Evolutionary conservation across 2,329 filamentous ascomycete genomes (phyloP).

Genomic region (Aspergillus latus): DNA sequence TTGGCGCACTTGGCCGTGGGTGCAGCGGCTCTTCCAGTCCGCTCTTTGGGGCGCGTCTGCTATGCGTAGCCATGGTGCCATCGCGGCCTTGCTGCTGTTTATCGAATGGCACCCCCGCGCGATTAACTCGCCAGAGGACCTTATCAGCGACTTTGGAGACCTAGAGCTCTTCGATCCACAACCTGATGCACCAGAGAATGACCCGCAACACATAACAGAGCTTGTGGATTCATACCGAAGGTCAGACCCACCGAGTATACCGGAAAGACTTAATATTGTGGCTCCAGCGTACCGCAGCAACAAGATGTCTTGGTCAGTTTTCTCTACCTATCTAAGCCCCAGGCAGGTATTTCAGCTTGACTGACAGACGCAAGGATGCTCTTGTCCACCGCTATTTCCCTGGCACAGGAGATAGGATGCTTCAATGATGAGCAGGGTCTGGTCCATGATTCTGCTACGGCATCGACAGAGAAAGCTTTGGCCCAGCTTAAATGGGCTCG

Average conservation of each 20-base stretch:
- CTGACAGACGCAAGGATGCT: slow-evolving; percentile 8
- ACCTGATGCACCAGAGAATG: neutral
- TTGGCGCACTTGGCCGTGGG: slow-evolving; percentile 10
- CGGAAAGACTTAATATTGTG: slow-evolving; percentile 5
- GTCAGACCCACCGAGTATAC: neutral
- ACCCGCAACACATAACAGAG: no score
- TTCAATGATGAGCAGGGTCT: neutral
- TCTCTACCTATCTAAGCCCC: no score
- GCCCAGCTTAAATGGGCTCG: neutral
- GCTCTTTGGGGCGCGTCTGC: slow-evolving; percentile 6
- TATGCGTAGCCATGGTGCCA: slow-evolving; percentile 3
- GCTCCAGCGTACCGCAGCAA: slow-evolving; percentile 7
- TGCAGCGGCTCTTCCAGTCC: slow-evolving; percentile 7
- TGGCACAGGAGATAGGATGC: slow-evolving; percentile 2
- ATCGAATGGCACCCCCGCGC: slow-evolving; percentile 8
- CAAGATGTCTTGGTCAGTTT: slow-evolving; percentile 8
- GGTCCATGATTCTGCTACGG: no score
- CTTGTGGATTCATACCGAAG: no score
- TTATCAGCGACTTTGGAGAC: slow-evolving; percentile 1
- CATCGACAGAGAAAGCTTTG: no score
- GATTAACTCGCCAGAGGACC: slow-evolving; percentile 9
- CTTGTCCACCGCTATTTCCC: neutral
- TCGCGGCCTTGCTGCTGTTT: slow-evolving; percentile 5
- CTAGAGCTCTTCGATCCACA: slow-evolving; percentile 7
- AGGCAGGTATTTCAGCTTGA: no score